Evolutionary conservation across 2,329 filamentous ascomycete genomes (phyloP).

Genomic region (Seiridium cupressi): DNA sequence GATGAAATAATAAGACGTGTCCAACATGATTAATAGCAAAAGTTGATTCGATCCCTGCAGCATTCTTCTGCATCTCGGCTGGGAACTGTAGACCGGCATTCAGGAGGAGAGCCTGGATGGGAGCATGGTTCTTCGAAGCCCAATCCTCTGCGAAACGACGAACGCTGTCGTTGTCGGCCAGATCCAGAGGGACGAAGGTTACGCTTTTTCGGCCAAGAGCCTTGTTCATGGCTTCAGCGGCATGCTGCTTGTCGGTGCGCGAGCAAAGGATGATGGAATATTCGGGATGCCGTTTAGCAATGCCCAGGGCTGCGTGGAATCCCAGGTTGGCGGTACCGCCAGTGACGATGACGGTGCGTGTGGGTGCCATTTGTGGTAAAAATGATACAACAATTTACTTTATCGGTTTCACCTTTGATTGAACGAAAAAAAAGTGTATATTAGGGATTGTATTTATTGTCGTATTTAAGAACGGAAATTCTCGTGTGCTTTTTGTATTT

Average conservation of each 20-base stretch:
- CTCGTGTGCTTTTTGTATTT: too few species aligned
- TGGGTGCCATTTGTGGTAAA: neutral
- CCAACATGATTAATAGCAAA: slow-evolving; percentile 51
- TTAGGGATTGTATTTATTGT: too few species aligned
- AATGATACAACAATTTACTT: neutral
- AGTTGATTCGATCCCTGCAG: slow-evolving; percentile 43
- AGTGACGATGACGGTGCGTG: slow-evolving; percentile 35
- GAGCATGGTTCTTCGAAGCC: slow-evolving; percentile 30
- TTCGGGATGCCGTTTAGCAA: slow-evolving; percentile 38
- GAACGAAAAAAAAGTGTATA: too few species aligned
- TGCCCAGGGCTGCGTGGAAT: slow-evolving; percentile 35
- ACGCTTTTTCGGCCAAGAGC: slow-evolving; percentile 36
- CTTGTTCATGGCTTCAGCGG: slow-evolving; percentile 41
- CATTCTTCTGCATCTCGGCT: slow-evolving; percentile 26
- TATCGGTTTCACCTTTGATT: too few species aligned
- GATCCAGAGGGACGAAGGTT: slow-evolving; percentile 40
- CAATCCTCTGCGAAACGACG: slow-evolving; percentile 39
- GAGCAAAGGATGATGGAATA: slow-evolving; percentile 40
- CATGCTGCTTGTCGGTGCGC: slow-evolving; percentile 36
- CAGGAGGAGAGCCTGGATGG: slow-evolving; percentile 41
- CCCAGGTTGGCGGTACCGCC: slow-evolving; percentile 44
- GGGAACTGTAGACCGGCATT: slow-evolving; percentile 49
- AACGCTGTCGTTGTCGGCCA: slow-evolving; percentile 36
- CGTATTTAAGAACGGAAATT: too few species aligned
- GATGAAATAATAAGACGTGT: slow-evolving; percentile 47